These are phyloP conservation scores for Psilocybe cubensis DNA, from an alignment of 768 basidiomycete species.

Conservation along the genomic window DNA sequence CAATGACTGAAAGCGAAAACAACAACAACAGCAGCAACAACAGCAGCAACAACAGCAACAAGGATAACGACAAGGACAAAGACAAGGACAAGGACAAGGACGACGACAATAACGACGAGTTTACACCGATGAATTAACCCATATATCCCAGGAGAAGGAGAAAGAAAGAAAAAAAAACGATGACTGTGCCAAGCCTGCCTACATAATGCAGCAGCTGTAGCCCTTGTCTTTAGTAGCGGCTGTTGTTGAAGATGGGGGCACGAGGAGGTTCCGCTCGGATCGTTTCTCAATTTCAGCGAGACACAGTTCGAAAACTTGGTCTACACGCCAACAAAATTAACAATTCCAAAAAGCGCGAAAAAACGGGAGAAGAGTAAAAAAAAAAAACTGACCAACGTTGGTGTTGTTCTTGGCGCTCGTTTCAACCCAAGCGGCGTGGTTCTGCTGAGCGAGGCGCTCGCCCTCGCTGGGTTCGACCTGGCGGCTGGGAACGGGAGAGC, in stretches of 20 bases:
- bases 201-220: conserved; percentile 56
- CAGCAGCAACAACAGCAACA: too few relatives aligned
- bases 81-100: too few relatives aligned
- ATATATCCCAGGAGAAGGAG: not conserved
- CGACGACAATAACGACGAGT: not conserved
- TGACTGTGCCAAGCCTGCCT: conserved; percentile 7
- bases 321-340: conserved; percentile 34
- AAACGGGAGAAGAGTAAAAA: not conserved
- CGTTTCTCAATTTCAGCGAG: conserved; percentile 80
- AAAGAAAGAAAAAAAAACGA: not conserved
- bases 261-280: conserved; percentile 37
- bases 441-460: conserved; percentile 67
- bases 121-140: not conserved
- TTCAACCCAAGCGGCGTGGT: conserved; percentile 81
- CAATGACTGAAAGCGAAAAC: too few relatives aligned
- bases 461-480: conserved; percentile 73
- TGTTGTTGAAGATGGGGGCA: conserved; percentile 35
- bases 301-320: conserved; percentile 80
- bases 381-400: conserved; percentile 83
- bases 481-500: conserved; percentile 55
- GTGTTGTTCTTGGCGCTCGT: conserved; percentile 82
- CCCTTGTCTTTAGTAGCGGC: conserved; percentile 35
- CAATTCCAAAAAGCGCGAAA: not conserved
- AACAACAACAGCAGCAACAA: too few relatives aligned
- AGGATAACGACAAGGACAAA: too few relatives aligned